phyloP scores from a whole-genome alignment of 768 basidiomycete species.

The Mycena chlorophos region DNA sequence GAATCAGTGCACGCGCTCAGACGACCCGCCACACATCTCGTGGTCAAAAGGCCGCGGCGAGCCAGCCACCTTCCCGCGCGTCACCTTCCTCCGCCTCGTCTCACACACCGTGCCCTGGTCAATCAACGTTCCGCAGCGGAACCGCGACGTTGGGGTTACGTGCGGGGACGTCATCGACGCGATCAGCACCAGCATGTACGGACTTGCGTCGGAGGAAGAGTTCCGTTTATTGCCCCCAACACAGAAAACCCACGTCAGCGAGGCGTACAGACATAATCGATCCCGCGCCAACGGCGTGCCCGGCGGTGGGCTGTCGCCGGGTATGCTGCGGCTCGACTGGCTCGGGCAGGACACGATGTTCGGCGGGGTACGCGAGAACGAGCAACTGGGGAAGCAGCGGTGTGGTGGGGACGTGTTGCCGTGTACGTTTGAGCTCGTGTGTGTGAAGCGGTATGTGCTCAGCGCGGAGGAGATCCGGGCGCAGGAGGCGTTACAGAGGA shows the following conservation, averaged over 20 bases:
- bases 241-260: conserved; percentile 45
- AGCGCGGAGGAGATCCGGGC: conserved; percentile 52
- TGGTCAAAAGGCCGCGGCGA: conserved; percentile 67
- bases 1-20: conserved; percentile 59
- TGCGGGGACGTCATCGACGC: conserved; percentile 66
- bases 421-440: conserved; percentile 61
- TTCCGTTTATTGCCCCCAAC: conserved; percentile 41
- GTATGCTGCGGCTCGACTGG: conserved; percentile 69
- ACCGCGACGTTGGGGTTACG: conserved; percentile 55
- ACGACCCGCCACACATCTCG: conserved; percentile 57
- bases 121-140: conserved; percentile 47
- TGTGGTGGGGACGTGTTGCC: conserved; percentile 50
- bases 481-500: conserved; percentile 40
- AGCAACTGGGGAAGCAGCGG: conserved; percentile 41
- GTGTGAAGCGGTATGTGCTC: conserved; percentile 46
- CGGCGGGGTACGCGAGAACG: conserved; percentile 58
- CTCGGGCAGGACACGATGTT: conserved; percentile 59
- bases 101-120: conserved; percentile 58
- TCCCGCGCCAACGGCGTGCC: conserved; percentile 64
- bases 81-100: conserved; percentile 52
- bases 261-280: conserved; percentile 65
- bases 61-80: conserved; percentile 66
- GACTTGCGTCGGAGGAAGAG: conserved; percentile 52
- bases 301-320: conserved; percentile 63
- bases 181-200: conserved; percentile 51